These are phyloP conservation scores for Hypoxylon sp. DNA, from an alignment of 2,329 filamentous ascomycete genomes.

Conservation along the genomic window DNA sequence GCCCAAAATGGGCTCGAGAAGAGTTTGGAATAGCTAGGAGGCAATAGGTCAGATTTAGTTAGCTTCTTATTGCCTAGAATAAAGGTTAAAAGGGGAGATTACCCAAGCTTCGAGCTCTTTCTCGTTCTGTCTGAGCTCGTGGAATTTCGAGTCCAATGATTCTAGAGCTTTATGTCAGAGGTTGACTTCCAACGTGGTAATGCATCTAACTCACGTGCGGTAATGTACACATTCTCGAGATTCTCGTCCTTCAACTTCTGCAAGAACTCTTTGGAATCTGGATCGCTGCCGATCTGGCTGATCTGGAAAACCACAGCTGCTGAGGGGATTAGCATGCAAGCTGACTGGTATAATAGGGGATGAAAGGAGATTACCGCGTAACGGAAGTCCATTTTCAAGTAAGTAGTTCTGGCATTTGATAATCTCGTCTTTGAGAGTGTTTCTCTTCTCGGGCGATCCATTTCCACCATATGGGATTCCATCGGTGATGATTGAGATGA, in stretches of 20 bases:
- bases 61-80: too few species aligned
- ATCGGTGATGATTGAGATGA: slow-evolving; percentile 41
- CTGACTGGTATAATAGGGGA: background rate
- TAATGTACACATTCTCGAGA: slow-evolving; percentile 41
- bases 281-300: slow-evolving; percentile 41
- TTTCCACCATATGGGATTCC: slow-evolving; percentile 29
- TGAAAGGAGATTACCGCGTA: slow-evolving; percentile 21
- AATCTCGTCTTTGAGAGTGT: slow-evolving; percentile 37
- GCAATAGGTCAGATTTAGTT: background rate
- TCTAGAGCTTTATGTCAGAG: slow-evolving; percentile 18
- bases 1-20: slow-evolving; percentile 40
- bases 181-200: too few species aligned
- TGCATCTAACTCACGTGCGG: slow-evolving; percentile 28
- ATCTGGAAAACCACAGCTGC: slow-evolving; percentile 43
- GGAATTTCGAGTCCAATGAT: slow-evolving; percentile 36
- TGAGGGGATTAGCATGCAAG: slow-evolving; percentile 4
- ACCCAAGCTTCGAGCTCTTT: slow-evolving; percentile 41
- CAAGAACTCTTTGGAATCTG: slow-evolving; percentile 32
- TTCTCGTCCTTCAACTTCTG: slow-evolving; percentile 36
- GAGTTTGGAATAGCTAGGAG: slow-evolving; percentile 37
- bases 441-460: slow-evolving; percentile 24
- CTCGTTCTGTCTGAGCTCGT: slow-evolving; percentile 36
- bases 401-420: slow-evolving; percentile 36
- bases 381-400: slow-evolving; percentile 31
- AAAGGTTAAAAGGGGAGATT: too few species aligned